These are phyloP conservation scores for Aureobasidium leucospermi DNA, from an alignment of 2,329 filamentous ascomycete species.

Conservation along the genomic window DNA sequence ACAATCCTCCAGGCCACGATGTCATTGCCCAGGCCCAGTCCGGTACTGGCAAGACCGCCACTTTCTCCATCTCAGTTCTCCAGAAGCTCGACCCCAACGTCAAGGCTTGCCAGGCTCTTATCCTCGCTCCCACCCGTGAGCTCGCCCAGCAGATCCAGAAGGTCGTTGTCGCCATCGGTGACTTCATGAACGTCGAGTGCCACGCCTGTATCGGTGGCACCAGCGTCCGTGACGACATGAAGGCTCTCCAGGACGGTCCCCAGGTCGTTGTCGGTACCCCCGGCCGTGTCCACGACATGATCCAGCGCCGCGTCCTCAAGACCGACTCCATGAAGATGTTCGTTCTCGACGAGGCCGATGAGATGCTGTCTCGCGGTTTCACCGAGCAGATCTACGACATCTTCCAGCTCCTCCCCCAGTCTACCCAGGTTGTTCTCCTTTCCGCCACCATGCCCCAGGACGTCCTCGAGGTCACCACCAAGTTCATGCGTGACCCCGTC, in stretches of 20 bases:
- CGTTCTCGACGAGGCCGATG: conserved; percentile 97
- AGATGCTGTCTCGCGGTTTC: conserved; percentile 99
- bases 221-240: conserved; percentile 97
- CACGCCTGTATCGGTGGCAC: conserved; percentile 99
- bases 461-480: conserved; percentile 97
- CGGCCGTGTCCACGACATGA: conserved; percentile 99
- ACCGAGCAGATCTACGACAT: conserved; percentile 99
- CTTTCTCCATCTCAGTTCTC: conserved; percentile 97
- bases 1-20: conserved; percentile 64
- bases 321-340: conserved; percentile 99
- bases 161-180: conserved; percentile 95
- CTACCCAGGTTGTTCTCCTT: conserved; percentile 95
- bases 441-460: conserved; percentile 99
- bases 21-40: conserved; percentile 99
- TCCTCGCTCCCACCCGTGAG: conserved; percentile 96
- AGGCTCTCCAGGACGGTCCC: conserved; percentile 88
- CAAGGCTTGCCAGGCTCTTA: conserved; percentile 95
- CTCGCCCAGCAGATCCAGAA: conserved; percentile 99
- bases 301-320: conserved; percentile 93
- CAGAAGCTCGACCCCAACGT: conserved; percentile 95
- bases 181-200: conserved; percentile 99
- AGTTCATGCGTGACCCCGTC: conserved; percentile 99
- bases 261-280: conserved; percentile 97
- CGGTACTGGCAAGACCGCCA: conserved; percentile 98
- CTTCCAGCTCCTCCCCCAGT: conserved; percentile 96